Evolutionary conservation across 768 basidiomycete genomes (phyloP).

Genomic region (Phlebiopsis flavidoalba): DNA sequence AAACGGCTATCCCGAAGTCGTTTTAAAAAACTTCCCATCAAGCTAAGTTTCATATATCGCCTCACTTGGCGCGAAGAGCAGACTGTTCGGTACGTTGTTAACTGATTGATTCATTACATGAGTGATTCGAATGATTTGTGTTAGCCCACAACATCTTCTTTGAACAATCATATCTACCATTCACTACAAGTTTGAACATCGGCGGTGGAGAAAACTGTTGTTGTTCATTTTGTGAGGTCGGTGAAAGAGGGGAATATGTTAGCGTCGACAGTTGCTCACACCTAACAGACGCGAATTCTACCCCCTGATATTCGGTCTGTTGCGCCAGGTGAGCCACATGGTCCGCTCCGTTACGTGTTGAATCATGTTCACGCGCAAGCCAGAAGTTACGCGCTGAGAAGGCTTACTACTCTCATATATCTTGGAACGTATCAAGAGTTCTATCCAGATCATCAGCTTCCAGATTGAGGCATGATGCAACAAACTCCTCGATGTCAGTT

Average conservation of each 20-base stretch:
- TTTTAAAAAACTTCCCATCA: neutral
- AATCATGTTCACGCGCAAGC: neutral
- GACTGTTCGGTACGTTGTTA: neutral
- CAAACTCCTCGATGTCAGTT: neutral
- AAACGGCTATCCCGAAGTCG: neutral
- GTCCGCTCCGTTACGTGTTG: conserved; percentile 1
- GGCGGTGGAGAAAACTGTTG: conserved; percentile 50
- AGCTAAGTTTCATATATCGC: neutral
- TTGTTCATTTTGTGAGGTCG: conserved; percentile 55
- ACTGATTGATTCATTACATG: neutral
- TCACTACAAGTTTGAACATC: conserved; percentile 45
- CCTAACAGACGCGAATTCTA: conserved; percentile 59
- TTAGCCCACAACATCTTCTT: conserved; percentile 45
- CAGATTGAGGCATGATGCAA: conserved; percentile 30
- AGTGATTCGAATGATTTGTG: conserved; percentile 2
- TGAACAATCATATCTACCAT: conserved; percentile 48
- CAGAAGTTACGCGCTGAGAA: conserved; percentile 59
- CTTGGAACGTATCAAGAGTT: conserved; percentile 45
- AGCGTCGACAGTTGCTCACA: conserved; percentile 2
- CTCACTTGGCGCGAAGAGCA: neutral
- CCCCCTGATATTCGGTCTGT: conserved; percentile 71
- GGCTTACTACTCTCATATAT: conserved; percentile 42
- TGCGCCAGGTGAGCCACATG: conserved; percentile 46
- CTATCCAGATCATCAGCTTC: conserved; percentile 46
- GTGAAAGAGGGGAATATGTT: conserved; percentile 14